These are phyloP conservation scores for Trametes sanguinea DNA, from an alignment of 768 basidiomycete species.

Conservation along the genomic window DNA sequence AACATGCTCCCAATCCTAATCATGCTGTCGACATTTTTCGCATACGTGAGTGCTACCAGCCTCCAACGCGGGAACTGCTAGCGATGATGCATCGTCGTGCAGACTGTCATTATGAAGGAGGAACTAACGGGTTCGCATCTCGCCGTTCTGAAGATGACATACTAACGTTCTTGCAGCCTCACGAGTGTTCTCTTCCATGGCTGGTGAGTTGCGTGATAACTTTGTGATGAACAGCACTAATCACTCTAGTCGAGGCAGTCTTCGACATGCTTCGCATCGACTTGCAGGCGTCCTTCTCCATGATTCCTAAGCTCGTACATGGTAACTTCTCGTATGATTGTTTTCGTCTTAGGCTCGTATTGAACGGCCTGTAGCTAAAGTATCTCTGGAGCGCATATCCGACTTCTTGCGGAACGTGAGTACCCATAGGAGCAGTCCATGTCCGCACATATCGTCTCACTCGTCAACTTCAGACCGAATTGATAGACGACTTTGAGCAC, in stretches of 20 bases:
- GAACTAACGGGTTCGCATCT: conserved; percentile 34
- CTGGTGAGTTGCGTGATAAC: conserved; percentile 7
- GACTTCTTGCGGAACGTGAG: conserved; percentile 39
- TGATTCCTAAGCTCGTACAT: conserved; percentile 7
- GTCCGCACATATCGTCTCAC: not conserved
- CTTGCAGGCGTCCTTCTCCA: not conserved
- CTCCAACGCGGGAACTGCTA: not conserved
- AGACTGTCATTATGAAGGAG: conserved; percentile 42
- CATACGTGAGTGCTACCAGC: conserved; percentile 46
- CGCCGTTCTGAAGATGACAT: rapidly evolving
- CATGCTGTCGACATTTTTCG: conserved; percentile 64
- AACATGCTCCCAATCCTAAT: conserved; percentile 59
- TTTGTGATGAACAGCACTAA: not conserved
- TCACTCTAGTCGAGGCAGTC: not conserved
- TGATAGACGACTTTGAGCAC: too few relatives aligned
- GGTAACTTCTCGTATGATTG: not conserved
- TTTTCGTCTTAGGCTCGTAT: not conserved
- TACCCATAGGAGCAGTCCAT: not conserved
- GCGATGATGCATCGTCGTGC: not conserved
- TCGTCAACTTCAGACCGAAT: too few relatives aligned
- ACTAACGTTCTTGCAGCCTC: conserved; percentile 9
- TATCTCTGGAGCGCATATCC: conserved; percentile 35
- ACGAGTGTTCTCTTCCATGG: conserved; percentile 22
- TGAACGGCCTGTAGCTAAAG: conserved; percentile 1
- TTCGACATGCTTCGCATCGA: conserved; percentile 21